Percentiles rank a stretch among this genome's conserved stretches.
These are phyloP conservation scores for Nephelium lappaceum DNA, from an alignment of 345 rosid species.

Conservation along the genomic window DNA sequence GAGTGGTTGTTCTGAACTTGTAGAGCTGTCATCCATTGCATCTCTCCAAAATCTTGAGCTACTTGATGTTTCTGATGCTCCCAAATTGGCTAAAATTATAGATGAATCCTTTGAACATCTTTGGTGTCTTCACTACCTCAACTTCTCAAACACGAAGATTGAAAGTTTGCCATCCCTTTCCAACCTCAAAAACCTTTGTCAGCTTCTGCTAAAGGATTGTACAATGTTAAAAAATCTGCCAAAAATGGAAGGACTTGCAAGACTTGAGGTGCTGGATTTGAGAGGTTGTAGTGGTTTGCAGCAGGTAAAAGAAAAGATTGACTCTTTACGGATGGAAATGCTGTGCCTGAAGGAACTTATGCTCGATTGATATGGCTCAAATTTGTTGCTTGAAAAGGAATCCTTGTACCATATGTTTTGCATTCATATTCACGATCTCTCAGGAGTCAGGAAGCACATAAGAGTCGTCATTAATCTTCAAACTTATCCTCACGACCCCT, in stretches of 20 bases:
- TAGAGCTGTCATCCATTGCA: slow-evolving; percentile 22
- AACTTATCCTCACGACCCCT: no score
- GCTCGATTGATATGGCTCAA: no score
- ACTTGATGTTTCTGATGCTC: slow-evolving; percentile 51
- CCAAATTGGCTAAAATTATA: slow-evolving; percentile 8
- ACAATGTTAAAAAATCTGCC: slow-evolving; percentile 20
- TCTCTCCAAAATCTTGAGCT: slow-evolving; percentile 33
- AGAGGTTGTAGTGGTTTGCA: slow-evolving; percentile 9
- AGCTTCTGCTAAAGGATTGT: slow-evolving; percentile 32
- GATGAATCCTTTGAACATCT: slow-evolving; percentile 43
- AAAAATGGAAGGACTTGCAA: slow-evolving; percentile 2
- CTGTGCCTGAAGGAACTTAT: neutral
- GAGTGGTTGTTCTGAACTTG: slow-evolving; percentile 23
- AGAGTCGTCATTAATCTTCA: no score
- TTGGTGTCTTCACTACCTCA: slow-evolving; percentile 31
- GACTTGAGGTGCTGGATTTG: slow-evolving; percentile 30
- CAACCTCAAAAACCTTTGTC: slow-evolving; percentile 22
- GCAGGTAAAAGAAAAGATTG: neutral
- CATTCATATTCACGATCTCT: no score
- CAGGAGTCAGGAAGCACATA: no score
- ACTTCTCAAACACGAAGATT: slow-evolving; percentile 41
- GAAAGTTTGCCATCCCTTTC: slow-evolving; percentile 23
- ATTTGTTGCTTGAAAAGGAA: no score
- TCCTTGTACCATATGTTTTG: no score
- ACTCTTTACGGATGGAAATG: neutral